Base-by-base conservation (phyloP, 2,329 filamentous ascomycete genomes). In the Keithomyces neogunnii region DNA sequence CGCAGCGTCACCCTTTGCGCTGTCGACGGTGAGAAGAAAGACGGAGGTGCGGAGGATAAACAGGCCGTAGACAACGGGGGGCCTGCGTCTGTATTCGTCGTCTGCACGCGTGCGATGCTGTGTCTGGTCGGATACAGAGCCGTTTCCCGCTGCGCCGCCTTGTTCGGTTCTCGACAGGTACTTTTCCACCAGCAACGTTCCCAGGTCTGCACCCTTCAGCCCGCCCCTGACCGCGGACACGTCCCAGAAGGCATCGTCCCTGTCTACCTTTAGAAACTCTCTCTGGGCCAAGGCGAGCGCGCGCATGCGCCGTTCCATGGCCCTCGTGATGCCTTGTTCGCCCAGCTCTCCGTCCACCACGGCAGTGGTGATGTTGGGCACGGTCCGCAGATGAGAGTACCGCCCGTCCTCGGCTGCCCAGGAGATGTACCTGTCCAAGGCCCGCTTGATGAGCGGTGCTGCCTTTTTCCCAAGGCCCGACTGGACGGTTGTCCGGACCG, bases 371-470 rank as follows among this genome's bases (percentile, higher is more conserved):
- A 73, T 60, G 52, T 74, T 74, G 10, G 71, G 69, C 2, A 71
- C 60, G 32, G 65, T 61, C 2, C 63, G 59, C 3, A 68, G 58
- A 39, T 65, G 55, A 5, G 56, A 54, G 55, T 69, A 73, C 29
- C 62, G 63, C 19, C 68, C 71, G 36, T 74, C 71, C 11, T 66
- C 61, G n/a, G 68, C 66, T 1, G 71, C 69, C 71, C 71, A 74
- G 26, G 55, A 60, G n/a, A 70, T 47, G 48, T 68, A 72, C 38
- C 58, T 59, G 30, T 65, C 62, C 1, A 74, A 51, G 11, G 63
- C 61, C 45, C 60, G 65, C 45, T 66, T 66, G 48, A 73, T 66
- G 30, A 66, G 57, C 0, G 38, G 45, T 0, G 68, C 57, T 4
- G 65, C 63, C 45, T 66, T 69, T 8, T 57, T 53, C 9, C 61